These are phyloP conservation scores for Chalciporus sphaerocephalus DNA, from an alignment of 768 basidiomycete genomes.

Conservation along the genomic window DNA sequence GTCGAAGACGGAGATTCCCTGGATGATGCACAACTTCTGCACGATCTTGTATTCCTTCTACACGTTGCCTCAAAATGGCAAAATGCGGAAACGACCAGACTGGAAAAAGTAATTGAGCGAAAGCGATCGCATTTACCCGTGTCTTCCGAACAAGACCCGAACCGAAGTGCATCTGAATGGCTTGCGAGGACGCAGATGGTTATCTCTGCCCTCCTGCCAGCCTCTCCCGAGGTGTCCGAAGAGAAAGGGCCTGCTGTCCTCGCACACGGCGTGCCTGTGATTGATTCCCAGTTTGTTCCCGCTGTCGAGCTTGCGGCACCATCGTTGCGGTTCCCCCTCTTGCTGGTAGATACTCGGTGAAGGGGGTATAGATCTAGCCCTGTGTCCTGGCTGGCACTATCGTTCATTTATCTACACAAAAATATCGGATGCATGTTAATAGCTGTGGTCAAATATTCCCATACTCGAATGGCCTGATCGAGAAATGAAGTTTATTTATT, in stretches of 20 bases:
- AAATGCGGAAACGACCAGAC: conserved; percentile 7
- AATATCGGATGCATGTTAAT: conserved; percentile 14
- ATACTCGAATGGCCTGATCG: conserved; percentile 6
- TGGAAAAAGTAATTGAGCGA: conserved; percentile 29
- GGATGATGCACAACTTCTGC: conserved; percentile 30
- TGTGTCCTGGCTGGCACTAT: conserved; percentile 18
- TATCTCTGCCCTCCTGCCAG: conserved; percentile 54
- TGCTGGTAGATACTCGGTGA: conserved; percentile 49
- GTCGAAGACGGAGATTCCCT: conserved; percentile 29
- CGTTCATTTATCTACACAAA: conserved; percentile 32
- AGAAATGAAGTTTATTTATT: conserved; percentile 5
- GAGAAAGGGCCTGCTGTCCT: conserved; percentile 42
- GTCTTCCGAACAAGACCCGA: conserved; percentile 17
- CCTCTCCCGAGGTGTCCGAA: conserved; percentile 17
- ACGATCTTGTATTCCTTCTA: conserved; percentile 49
- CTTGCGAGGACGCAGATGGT: conserved; percentile 58
- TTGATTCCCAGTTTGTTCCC: conserved; percentile 53
- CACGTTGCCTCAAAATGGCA: conserved; percentile 36
- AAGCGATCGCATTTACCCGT: conserved; percentile 17
- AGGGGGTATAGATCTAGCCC: conserved; percentile 13
- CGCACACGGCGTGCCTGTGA: conserved; percentile 47
- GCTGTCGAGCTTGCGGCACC: conserved; percentile 66
- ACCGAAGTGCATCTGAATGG: conserved; percentile 37
- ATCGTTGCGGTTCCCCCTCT: conserved; percentile 68
- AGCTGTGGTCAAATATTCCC: conserved; percentile 13